Evolutionary conservation across 495 filamentous ascomycete genomes (phyloP), one percentile per base, ranked within the genome.

Genomic region (Thozetella sp.): DNA sequence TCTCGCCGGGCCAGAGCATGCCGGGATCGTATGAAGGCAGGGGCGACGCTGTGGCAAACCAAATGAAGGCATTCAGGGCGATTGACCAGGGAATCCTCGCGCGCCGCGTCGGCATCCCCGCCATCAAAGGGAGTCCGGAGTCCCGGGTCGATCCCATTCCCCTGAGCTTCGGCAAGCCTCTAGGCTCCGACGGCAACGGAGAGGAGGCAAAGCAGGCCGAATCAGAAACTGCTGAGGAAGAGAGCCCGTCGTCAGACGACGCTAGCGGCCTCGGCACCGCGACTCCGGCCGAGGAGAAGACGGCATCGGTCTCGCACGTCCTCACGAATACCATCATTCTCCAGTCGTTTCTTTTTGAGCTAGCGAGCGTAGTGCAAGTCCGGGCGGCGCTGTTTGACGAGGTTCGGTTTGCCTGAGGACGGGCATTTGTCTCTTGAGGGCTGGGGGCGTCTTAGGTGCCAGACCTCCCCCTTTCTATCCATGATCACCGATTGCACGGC

Each of bases 281-380:
- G 24, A 69, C 57, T 24, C 58, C 68, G 43, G 53, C 53, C 6
- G 68, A 71, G 57, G 73, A 71, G 48, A 78, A 77, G 63, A 77
- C 81, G 23, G 85, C 89, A 13, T 93, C 87, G 17, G 82, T 99
- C 3, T 91, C 90, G 53, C 93, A 98, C 71, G 83, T 98, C 1
- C 76, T 99, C 55, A 97, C 95, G 4, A 92, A 92, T 65, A 82
- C 86, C 22, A 82, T 90, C 50, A 78, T 92, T 54, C 75, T 90
- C 62, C 89, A 91, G 70, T 91, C 96, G 62, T 99, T 99, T 70
- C 73, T 97, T 4, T 77, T 98, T 46, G 95, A 99, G 75, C 70
- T 98, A 34, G 88, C 92, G 2, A 94, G 93, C 10, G 73, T 97
- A 66, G 83, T 96, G 54, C 92, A 98, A 66, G 89, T 93, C 12